Evolutionary conservation across 257 asterid genomes (phyloP).

Genomic region (Solanum virginianum): DNA sequence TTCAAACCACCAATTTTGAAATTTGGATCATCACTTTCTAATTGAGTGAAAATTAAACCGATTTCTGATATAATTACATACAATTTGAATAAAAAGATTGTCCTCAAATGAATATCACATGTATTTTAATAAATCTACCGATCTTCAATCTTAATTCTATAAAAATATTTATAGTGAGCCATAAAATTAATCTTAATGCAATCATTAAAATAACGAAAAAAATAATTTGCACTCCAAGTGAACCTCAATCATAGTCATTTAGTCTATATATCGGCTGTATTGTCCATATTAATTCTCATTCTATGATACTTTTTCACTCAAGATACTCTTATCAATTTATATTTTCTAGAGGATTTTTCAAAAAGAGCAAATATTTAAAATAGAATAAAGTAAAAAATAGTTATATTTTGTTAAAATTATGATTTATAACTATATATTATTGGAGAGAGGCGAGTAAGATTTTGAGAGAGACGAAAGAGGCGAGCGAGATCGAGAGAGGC

Average conservation of each 20-base stretch:
- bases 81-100: background rate
- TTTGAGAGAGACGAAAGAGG: too few relatives aligned
- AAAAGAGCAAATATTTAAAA: too few relatives aligned
- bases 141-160: background rate
- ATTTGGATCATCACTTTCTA: background rate
- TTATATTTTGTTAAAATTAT: too few relatives aligned
- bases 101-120: background rate
- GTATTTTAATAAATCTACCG: background rate
- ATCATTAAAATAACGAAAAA: background rate
- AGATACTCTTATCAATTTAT: background rate
- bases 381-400: too few relatives aligned
- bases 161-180: too few relatives aligned
- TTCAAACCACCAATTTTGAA: background rate
- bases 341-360: background rate
- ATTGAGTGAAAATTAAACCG: background rate
- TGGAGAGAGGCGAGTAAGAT: too few relatives aligned
- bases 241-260: background rate
- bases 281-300: background rate
- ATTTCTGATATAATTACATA: background rate
- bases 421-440: too few relatives aligned
- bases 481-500: too few relatives aligned
- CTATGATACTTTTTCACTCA: background rate
- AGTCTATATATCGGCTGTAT: background rate
- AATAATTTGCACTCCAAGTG: background rate
- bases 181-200: too few relatives aligned